A percentile compares a stretch with the other conserved stretches of the same genome.
Evolutionary conservation across 192 early-diverging fungal genomes (phyloP).

Genomic region (Coemansia sp.): DNA sequence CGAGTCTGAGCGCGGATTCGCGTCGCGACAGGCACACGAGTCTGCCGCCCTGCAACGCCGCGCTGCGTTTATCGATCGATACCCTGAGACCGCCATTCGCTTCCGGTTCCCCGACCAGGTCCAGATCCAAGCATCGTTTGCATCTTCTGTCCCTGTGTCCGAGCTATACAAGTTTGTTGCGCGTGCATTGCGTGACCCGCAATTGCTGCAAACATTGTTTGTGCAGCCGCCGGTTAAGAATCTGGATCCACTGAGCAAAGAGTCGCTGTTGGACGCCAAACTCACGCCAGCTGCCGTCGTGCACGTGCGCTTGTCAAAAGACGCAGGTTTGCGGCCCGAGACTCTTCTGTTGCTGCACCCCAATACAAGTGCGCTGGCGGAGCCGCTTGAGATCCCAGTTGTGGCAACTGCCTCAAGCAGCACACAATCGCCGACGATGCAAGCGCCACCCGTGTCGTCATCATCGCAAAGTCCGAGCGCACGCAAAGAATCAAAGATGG

Average conservation of each 20-base stretch:
- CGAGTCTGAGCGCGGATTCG: constrained; percentile 69
- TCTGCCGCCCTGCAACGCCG: constrained; percentile 59
- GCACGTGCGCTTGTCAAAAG: constrained; percentile 26
- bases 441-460: not conserved
- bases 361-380: constrained; percentile 15
- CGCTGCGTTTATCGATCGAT: constrained; percentile 19
- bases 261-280: constrained; percentile 30
- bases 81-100: constrained; percentile 63
- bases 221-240: constrained; percentile 38
- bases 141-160: constrained; percentile 57
- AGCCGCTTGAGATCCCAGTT: constrained; percentile 10
- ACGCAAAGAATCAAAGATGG: not conserved
- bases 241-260: not conserved
- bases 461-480: constrained; percentile 10
- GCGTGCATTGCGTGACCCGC: constrained; percentile 10
- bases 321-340: not conserved
- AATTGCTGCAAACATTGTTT: constrained; percentile 18
- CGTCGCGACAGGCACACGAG: constrained; percentile 76
- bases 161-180: constrained; percentile 32
- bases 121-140: constrained; percentile 74
- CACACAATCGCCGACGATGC: not conserved
- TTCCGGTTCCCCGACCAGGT: constrained; percentile 81
- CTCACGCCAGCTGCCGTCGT: constrained; percentile 46
- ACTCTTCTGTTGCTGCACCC: constrained; percentile 23
- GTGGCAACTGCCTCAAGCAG: not conserved